A percentile compares a stretch with the other conserved stretches of the same genome.
Evolutionary conservation across 2,329 filamentous ascomycete species (phyloP).

Genomic region (Hypoxylon sp.): DNA sequence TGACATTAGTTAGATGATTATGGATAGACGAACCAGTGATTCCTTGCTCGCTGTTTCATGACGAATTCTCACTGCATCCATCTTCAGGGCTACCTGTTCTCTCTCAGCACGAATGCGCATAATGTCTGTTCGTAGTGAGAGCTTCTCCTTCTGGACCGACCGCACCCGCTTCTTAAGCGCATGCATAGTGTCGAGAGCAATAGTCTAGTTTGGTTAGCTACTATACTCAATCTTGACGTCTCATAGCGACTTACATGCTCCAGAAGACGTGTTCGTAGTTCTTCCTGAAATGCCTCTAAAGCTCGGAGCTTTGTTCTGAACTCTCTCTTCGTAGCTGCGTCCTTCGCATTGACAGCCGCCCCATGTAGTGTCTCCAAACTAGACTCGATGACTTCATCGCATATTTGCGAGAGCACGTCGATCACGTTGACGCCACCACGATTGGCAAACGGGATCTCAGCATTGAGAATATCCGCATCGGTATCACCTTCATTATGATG

Average conservation of each 20-base stretch:
- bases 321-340: constrained; percentile 66
- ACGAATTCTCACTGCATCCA: constrained; percentile 73
- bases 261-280: constrained; percentile 68
- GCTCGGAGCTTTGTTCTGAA: constrained; percentile 69
- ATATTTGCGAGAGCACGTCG: constrained; percentile 74
- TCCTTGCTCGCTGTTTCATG: constrained; percentile 70
- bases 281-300: constrained; percentile 71
- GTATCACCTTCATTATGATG: constrained; percentile 59
- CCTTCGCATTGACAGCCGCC: constrained; percentile 59
- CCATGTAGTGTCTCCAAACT: constrained; percentile 65
- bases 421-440: constrained; percentile 71
- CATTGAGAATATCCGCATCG: constrained; percentile 61
- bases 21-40: constrained; percentile 61
- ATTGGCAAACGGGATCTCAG: constrained; percentile 68
- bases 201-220: constrained; percentile 60
- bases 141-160: constrained; percentile 70
- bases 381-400: constrained; percentile 70
- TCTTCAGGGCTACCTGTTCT: constrained; percentile 73
- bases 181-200: constrained; percentile 72
- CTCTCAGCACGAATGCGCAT: constrained; percentile 70
- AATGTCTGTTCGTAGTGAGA: constrained; percentile 72
- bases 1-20: constrained; percentile 31
- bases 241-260: constrained; percentile 67
- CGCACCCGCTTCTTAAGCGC: constrained; percentile 71
- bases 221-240: neutral